Evolutionary conservation across 1,284 basidiomycete genomes (phyloP), one percentile per base, ranked within the genome.

Genomic region (Microbotryomycetes sp.): DNA sequence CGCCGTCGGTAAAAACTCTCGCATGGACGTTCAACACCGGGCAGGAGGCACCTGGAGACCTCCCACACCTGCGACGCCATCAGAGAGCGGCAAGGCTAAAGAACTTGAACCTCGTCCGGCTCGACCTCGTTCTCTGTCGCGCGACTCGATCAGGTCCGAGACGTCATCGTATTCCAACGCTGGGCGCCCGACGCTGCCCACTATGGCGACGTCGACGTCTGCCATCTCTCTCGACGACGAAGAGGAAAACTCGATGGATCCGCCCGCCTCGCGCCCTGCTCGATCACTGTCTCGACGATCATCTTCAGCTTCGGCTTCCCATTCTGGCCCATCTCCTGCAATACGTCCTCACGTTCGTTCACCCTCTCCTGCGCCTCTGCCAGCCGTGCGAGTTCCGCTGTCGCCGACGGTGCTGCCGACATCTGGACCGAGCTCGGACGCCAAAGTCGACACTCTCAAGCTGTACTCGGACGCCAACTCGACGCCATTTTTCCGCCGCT

Each of bases 381-480:
- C 66, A 1, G 66, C 66, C 23, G 59, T 66, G 35, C 58, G 60
- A 55, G 45, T 55, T 18, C 55, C 64, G 6, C 52, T 56, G n/a
- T 60, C 61, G 24, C 61, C 65, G 9, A 51, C 28, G 5, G 45
- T 57, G 53, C 15, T 31, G 15, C 54, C 51, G 3, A 26, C n/a
- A 28, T 21, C 27, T 15, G 7, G 31, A 2, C 27, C 56, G 18
- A 7, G 27, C 15, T 6, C 52, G 18, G 13, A 4, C 30, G 49
- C 23, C 35, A 30, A 31, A 35, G 52, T 23, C 24, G 64, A 62
- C 21, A 57, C 54, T 41, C 51, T 63, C 57, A 61, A 59, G 90
- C 52, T 98, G 27, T 99, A 97, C 71, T 92, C 93, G 48, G 94
- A 98, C 74, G 93, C 97, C 75, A 89, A 86, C 69, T 91, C 85